phyloP scores from a whole-genome alignment of 169 alveolate genomes.

The Amoebophrya sp. region DNA sequence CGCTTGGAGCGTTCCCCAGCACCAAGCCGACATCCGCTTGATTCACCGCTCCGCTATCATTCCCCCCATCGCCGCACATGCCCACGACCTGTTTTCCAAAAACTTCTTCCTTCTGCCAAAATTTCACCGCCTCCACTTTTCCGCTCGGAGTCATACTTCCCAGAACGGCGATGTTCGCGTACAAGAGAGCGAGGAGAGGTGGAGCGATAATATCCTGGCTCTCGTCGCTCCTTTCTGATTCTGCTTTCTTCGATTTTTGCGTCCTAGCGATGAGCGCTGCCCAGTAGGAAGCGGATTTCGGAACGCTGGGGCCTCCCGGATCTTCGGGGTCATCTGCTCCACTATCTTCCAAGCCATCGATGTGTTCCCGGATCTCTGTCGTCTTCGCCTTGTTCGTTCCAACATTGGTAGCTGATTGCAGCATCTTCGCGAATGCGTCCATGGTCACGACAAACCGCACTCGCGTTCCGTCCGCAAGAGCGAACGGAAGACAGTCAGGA shows the following conservation, averaged over 20 bases:
- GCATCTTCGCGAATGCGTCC: neutral
- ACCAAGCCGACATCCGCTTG: slow-evolving; percentile 61
- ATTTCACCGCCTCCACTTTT: neutral
- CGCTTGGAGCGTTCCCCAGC: neutral
- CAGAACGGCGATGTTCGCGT: neutral
- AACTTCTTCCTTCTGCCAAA: neutral
- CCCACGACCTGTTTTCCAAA: slow-evolving; percentile 33
- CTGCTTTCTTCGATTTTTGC: too few species aligned
- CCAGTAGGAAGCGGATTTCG: neutral
- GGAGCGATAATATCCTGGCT: neutral
- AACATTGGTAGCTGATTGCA: too few species aligned
- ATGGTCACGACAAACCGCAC: neutral
- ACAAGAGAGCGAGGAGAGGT: neutral
- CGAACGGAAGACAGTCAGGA: neutral
- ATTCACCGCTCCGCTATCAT: slow-evolving; percentile 69
- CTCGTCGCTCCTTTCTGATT: too few species aligned
- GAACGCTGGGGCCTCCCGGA: neutral
- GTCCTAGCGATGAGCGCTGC: neutral
- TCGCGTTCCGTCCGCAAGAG: neutral
- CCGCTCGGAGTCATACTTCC: neutral
- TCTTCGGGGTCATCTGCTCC: neutral
- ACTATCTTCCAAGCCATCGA: neutral
- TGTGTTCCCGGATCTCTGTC: neutral
- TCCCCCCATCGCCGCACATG: slow-evolving; percentile 84
- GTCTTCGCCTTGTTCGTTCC: neutral